phyloP scores from a whole-genome alignment of 2,329 filamentous ascomycete species.

The Cytospora piceicola region DNA sequence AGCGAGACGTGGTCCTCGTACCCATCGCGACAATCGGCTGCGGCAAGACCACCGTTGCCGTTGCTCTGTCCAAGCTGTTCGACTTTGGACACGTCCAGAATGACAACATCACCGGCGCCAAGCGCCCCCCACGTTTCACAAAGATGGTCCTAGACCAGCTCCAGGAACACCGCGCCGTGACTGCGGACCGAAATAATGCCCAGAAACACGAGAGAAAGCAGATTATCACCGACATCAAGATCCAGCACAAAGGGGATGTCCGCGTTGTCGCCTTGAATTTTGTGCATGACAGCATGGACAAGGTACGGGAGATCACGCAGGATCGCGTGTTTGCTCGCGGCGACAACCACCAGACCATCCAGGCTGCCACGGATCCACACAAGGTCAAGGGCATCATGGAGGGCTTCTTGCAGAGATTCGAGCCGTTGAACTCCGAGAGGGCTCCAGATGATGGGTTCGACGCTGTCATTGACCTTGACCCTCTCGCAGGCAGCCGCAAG shows the following conservation, averaged over 20 bases:
- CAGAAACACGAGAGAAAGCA: conserved; percentile 86
- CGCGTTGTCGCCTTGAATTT: conserved; percentile 87
- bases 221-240: conserved; percentile 76
- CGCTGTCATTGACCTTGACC: conserved; percentile 81
- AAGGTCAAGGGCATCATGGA: conserved; percentile 94
- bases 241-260: conserved; percentile 62
- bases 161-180: conserved; percentile 69
- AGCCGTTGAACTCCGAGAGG: conserved; percentile 68
- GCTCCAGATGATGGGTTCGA: conserved; percentile 85
- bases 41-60: conserved; percentile 90
- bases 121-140: conserved; percentile 78
- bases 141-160: conserved; percentile 69
- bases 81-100: conserved; percentile 94
- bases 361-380: conserved; percentile 71
- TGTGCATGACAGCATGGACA: conserved; percentile 76
- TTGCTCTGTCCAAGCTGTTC: conserved; percentile 82
- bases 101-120: conserved; percentile 83
- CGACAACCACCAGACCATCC: conserved; percentile 98
- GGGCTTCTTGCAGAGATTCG: conserved; percentile 85
- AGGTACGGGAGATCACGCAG: conserved; percentile 75
- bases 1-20: conserved; percentile 75
- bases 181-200: conserved; percentile 95
- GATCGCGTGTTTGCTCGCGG: conserved; percentile 81
- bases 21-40: conserved; percentile 94
- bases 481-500: conserved; percentile 72